Conservation (phyloP, 305 asterid genomes). For the Euphrasia arctica region DNA sequence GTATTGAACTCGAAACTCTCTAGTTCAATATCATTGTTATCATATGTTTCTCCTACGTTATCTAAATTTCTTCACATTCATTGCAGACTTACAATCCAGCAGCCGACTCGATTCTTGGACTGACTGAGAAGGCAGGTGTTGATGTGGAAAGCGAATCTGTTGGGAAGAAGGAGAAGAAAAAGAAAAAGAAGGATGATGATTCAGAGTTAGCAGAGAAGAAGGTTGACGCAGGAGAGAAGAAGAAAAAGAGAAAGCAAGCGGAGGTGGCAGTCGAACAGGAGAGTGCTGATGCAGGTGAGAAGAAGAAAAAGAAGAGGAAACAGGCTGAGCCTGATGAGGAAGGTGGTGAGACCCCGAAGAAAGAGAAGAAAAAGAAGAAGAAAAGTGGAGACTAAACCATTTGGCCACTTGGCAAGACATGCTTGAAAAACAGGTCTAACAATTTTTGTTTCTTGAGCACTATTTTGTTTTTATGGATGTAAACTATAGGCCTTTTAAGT, state of each 20-base stretch:
- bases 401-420: background rate
- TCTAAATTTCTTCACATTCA: constrained; percentile 4
- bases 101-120: constrained; percentile 67
- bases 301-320: constrained; percentile 25
- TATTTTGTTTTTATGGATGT: background rate
- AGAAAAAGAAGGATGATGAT: constrained; percentile 31
- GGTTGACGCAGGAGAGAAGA: constrained; percentile 24
- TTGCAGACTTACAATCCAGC: constrained; percentile 81
- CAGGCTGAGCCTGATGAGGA: constrained; percentile 38
- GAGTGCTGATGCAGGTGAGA: constrained; percentile 32
- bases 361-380: constrained; percentile 48
- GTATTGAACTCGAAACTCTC: constrained; percentile 29
- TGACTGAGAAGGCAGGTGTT: background rate
- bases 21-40: background rate
- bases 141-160: constrained; percentile 30
- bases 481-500: background rate
- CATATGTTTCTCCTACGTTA: background rate
- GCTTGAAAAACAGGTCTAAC: constrained; percentile 10
- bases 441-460: constrained; percentile 15
- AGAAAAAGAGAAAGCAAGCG: constrained; percentile 50
- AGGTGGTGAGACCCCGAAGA: constrained; percentile 33
- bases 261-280: constrained; percentile 33
- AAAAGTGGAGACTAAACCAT: constrained; percentile 29
- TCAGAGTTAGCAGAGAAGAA: background rate
- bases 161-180: constrained; percentile 37